phyloP scores from a whole-genome alignment of 495 filamentous ascomycete species.

The Barbatosphaeria neglecta region DNA sequence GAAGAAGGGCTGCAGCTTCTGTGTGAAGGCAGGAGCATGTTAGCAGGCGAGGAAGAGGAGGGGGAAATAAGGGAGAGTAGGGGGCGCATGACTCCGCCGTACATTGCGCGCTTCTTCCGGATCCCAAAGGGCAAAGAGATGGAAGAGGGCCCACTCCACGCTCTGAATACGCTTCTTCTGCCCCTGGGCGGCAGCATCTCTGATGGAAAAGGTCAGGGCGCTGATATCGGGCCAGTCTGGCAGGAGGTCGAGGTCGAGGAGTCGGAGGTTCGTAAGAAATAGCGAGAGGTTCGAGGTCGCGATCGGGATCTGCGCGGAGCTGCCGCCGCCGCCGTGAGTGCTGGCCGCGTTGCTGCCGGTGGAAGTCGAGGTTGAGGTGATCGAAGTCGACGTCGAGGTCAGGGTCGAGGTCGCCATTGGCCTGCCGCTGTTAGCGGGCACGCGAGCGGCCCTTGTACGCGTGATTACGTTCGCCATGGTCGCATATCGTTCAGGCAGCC shows the following conservation, averaged over 20 bases:
- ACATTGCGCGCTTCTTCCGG: slow-evolving; percentile 59
- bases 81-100: slow-evolving; percentile 2
- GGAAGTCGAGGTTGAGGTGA: slow-evolving; percentile 2
- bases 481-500: slow-evolving; percentile 6
- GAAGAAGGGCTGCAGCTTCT: slow-evolving; percentile 85
- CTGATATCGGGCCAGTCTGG: slow-evolving; percentile 70
- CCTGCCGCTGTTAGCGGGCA: slow-evolving; percentile 10
- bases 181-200: slow-evolving; percentile 53
- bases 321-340: slow-evolving; percentile 1
- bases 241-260: slow-evolving; percentile 63
- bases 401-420: slow-evolving; percentile 2
- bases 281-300: slow-evolving; percentile 31
- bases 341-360: background rate
- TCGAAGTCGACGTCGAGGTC: too few species aligned
- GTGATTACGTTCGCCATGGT: slow-evolving; percentile 16
- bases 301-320: background rate
- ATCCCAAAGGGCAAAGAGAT: slow-evolving; percentile 74
- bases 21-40: slow-evolving; percentile 4
- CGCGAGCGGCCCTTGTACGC: slow-evolving; percentile 12
- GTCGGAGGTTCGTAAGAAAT: slow-evolving; percentile 67
- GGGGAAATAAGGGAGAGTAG: background rate
- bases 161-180: slow-evolving; percentile 68
- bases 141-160: slow-evolving; percentile 76
- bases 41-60: background rate
- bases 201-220: slow-evolving; percentile 50